These are phyloP conservation scores for Trebouxia sp. DNA, from an alignment of 139 green algal genomes.

Conservation along the genomic window DNA sequence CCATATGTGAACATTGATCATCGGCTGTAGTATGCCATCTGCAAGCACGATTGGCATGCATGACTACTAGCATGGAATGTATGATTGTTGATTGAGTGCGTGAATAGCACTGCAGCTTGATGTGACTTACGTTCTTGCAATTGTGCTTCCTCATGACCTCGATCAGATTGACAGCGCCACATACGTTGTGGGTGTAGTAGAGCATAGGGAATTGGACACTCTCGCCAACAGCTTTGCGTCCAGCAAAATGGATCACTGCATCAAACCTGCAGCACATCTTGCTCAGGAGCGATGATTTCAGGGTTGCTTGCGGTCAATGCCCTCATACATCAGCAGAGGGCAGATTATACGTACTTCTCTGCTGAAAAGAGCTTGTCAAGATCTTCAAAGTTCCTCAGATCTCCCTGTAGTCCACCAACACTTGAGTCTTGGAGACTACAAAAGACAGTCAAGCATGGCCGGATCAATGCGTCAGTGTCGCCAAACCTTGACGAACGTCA, in stretches of 20 bases:
- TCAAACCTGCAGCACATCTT: constrained; percentile 64
- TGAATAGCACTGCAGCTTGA: not conserved
- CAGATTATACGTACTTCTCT: constrained; percentile 39
- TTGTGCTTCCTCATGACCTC: constrained; percentile 75
- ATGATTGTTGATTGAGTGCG: too few species aligned
- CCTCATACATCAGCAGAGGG: not conserved
- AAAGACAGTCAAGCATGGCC: not conserved
- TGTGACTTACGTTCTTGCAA: constrained; percentile 61
- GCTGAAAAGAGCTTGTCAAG: constrained; percentile 50
- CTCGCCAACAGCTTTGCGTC: constrained; percentile 94
- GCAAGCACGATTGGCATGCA: too few species aligned
- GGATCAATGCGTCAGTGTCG: not conserved
- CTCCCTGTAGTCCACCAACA: constrained; percentile 29
- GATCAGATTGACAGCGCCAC: constrained; percentile 82
- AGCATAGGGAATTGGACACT: constrained; percentile 84
- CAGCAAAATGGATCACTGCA: constrained; percentile 95
- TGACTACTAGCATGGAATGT: too few species aligned
- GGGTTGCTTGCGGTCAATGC: too few species aligned
- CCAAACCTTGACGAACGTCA: constrained; percentile 80
- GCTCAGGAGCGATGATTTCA: not conserved
- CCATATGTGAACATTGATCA: too few species aligned
- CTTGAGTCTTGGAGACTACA: not conserved
- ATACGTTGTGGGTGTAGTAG: constrained; percentile 99
- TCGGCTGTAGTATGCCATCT: too few species aligned
- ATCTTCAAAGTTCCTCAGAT: constrained; percentile 49